These are phyloP conservation scores for Claviceps sp. DNA, from an alignment of 2,329 filamentous ascomycete species.

Conservation along the genomic window DNA sequence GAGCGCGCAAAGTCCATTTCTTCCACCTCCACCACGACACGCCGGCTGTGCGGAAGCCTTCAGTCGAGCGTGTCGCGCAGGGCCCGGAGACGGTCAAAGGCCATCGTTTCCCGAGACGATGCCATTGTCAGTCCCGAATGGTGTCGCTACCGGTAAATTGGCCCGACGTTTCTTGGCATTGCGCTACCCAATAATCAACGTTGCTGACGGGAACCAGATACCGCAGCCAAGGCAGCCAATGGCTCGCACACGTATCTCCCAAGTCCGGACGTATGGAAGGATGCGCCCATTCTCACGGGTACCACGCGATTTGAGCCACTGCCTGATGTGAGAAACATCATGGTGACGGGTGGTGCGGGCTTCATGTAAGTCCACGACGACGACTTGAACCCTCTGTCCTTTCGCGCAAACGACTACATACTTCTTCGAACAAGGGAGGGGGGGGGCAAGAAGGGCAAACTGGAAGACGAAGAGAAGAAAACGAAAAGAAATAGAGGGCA, in stretches of 20 bases:
- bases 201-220: neutral
- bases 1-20: conserved; percentile 1
- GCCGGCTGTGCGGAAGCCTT: conserved; percentile 6
- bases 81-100: neutral
- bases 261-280: conserved; percentile 55
- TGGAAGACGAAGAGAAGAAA: no score
- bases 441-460: neutral
- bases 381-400: neutral
- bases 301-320: conserved; percentile 57
- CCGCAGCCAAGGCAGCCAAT: conserved; percentile 10
- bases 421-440: neutral
- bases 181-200: no score
- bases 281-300: conserved; percentile 56
- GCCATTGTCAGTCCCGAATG: neutral
- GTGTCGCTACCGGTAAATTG: conserved; percentile 8
- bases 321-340: conserved; percentile 61
- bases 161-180: neutral
- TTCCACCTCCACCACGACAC: conserved; percentile 7
- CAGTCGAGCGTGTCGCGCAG: conserved; percentile 4
- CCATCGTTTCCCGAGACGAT: conserved; percentile 3
- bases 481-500: neutral
- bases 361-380: conserved; percentile 53
- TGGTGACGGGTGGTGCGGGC: conserved; percentile 72
- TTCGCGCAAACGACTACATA: neutral
- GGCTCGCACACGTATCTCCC: conserved; percentile 32